These are phyloP conservation scores for Aspergillus haitiensis DNA, from an alignment of 495 filamentous ascomycete species.

Conservation along the genomic window DNA sequence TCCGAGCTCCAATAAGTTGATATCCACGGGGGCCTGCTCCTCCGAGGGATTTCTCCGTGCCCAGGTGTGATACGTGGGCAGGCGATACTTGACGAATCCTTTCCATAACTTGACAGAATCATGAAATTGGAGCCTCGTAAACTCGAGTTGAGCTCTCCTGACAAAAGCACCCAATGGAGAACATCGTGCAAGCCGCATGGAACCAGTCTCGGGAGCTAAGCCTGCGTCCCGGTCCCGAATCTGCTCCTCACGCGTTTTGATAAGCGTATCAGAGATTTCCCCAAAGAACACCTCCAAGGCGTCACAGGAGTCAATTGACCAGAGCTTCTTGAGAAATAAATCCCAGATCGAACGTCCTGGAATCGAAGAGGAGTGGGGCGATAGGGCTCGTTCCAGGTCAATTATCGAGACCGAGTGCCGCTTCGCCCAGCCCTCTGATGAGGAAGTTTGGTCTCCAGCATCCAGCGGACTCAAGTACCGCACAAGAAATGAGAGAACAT, in stretches of 20 bases:
- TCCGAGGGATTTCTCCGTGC: slow-evolving; percentile 63
- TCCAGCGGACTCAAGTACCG: slow-evolving; percentile 63
- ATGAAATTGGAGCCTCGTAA: slow-evolving; percentile 74
- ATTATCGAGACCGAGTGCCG: slow-evolving; percentile 59
- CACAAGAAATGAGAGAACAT: slow-evolving; percentile 82
- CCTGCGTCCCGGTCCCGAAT: slow-evolving; percentile 53
- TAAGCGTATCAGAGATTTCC: slow-evolving; percentile 54
- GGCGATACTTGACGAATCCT: slow-evolving; percentile 72
- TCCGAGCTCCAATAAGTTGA: slow-evolving; percentile 51
- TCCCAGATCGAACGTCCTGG: slow-evolving; percentile 85
- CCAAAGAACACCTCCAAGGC: slow-evolving; percentile 70
- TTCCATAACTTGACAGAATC: slow-evolving; percentile 76
- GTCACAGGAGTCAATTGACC: slow-evolving; percentile 79
- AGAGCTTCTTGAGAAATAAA: slow-evolving; percentile 76
- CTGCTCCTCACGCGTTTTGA: slow-evolving; percentile 58
- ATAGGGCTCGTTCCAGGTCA: slow-evolving; percentile 66
- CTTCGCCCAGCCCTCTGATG: slow-evolving; percentile 39
- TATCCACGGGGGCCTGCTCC: slow-evolving; percentile 66
- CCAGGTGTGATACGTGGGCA: slow-evolving; percentile 71
- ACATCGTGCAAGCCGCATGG: slow-evolving; percentile 57
- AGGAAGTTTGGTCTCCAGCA: slow-evolving; percentile 34
- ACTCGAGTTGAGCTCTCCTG: slow-evolving; percentile 73
- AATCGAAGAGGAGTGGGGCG: slow-evolving; percentile 60
- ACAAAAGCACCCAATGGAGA: slow-evolving; percentile 89
- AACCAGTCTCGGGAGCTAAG: slow-evolving; percentile 41